Percentiles rank a stretch among this genome's conserved stretches.
phyloP scores from a whole-genome alignment of 495 filamentous ascomycete species.

The Thozetella sp. region DNA sequence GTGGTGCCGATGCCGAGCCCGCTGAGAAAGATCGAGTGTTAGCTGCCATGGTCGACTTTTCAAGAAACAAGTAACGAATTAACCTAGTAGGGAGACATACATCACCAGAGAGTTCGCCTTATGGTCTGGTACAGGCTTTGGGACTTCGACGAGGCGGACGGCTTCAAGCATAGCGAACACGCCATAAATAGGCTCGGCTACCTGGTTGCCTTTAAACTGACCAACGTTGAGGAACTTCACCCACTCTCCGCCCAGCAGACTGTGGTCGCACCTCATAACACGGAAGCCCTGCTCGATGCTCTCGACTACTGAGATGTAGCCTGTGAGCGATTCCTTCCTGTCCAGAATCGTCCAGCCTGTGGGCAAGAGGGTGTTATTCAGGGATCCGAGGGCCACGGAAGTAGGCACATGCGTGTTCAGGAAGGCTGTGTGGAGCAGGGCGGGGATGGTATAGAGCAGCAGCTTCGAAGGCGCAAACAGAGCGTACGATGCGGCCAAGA shows the following conservation, averaged over 20 bases:
- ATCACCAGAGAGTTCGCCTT: constrained; percentile 82
- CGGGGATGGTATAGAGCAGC: constrained; percentile 64
- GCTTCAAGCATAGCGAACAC: constrained; percentile 94
- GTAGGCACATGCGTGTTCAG: constrained; percentile 73
- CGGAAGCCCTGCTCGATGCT: constrained; percentile 70
- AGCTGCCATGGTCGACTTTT: background rate
- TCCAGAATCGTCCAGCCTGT: constrained; percentile 68
- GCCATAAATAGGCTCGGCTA: constrained; percentile 86
- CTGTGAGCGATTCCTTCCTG: constrained; percentile 81
- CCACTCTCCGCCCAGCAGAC: constrained; percentile 95
- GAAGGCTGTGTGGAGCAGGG: constrained; percentile 67
- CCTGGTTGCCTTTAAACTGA: constrained; percentile 40
- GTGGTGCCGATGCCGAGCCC: constrained; percentile 93
- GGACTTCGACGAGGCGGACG: constrained; percentile 73
- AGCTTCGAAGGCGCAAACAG: constrained; percentile 68
- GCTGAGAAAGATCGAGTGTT: constrained; percentile 41
- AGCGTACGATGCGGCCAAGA: constrained; percentile 64
- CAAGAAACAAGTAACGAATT: background rate
- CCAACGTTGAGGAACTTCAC: constrained; percentile 43
- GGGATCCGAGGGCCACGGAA: constrained; percentile 43
- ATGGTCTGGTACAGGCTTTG: constrained; percentile 54
- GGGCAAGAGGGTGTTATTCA: constrained; percentile 64
- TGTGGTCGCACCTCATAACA: constrained; percentile 91
- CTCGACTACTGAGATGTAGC: constrained; percentile 90
- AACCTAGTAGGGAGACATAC: constrained; percentile 51